Conservation (phyloP, 2,329 filamentous ascomycete species). For the Teratosphaeria nubilosa region DNA sequence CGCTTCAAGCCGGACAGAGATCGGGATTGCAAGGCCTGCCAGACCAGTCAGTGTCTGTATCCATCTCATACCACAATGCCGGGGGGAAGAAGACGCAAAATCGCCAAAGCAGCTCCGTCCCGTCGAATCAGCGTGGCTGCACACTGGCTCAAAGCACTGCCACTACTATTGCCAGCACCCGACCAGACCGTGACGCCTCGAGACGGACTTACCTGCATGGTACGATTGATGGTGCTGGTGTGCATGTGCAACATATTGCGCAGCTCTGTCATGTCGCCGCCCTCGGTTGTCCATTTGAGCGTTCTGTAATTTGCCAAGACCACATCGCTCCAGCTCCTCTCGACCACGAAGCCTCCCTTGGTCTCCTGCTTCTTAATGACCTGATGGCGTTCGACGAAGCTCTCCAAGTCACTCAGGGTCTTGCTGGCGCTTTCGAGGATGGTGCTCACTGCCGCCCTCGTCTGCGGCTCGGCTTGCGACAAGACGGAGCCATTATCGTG, state of each 20-base stretch:
- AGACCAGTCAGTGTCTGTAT: neutral
- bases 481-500: constrained; percentile 28
- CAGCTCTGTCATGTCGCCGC: constrained; percentile 31
- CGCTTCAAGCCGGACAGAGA: constrained; percentile 24
- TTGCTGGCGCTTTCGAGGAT: constrained; percentile 31
- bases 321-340: constrained; percentile 35
- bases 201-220: constrained; percentile 19
- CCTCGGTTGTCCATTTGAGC: constrained; percentile 38
- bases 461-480: constrained; percentile 25
- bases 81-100: neutral
- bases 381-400: constrained; percentile 36
- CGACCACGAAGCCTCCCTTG: constrained; percentile 30
- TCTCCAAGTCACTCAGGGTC: constrained; percentile 34
- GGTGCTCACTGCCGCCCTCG: constrained; percentile 28
- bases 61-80: neutral
- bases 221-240: constrained; percentile 29
- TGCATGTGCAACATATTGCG: constrained; percentile 34
- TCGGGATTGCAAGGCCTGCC: constrained; percentile 30
- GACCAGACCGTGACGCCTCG: neutral
- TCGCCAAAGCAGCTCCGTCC: neutral
- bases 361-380: constrained; percentile 33
- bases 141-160: too few relatives aligned
- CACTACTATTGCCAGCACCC: neutral
- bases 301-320: constrained; percentile 33
- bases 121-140: too few relatives aligned